Conservation (phyloP, 1,284 basidiomycete species). For the Agaricales sp. region DNA sequence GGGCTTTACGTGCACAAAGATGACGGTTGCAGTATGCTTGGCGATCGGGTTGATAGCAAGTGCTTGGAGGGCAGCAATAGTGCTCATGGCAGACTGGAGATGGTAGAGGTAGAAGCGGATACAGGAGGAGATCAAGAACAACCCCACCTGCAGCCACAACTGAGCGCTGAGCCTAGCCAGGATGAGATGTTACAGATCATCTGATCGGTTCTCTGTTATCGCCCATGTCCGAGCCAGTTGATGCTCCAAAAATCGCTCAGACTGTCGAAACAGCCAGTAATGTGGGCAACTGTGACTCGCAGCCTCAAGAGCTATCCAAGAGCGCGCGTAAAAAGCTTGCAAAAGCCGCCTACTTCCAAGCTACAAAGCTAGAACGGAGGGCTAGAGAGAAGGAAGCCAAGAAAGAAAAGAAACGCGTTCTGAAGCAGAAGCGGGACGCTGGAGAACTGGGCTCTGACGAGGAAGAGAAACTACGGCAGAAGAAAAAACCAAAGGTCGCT, state of each 20-base stretch:
- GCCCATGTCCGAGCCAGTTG: no score
- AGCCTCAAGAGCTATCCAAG: constrained; percentile 56
- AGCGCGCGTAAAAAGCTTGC: constrained; percentile 73
- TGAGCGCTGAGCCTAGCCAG: no score
- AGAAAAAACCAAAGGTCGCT: constrained; percentile 33
- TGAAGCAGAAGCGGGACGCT: constrained; percentile 42
- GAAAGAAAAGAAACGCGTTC: constrained; percentile 52
- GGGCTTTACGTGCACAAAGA: constrained; percentile 74
- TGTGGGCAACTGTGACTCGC: no score
- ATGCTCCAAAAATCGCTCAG: no score
- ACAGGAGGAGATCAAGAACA: no score
- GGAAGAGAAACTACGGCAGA: constrained; percentile 27
- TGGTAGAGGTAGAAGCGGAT: no score
- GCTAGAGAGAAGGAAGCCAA: constrained; percentile 64
- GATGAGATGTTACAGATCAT: no score
- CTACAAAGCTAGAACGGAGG: constrained; percentile 66
- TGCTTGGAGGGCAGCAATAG: constrained; percentile 30
- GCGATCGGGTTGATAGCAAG: constrained; percentile 41
- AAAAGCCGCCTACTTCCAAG: constrained; percentile 54
- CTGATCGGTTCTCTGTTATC: no score
- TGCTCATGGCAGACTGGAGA: constrained; percentile 14
- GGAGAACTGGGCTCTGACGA: constrained; percentile 42
- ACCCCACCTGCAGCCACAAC: no score
- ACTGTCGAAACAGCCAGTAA: no score
- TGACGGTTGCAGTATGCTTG: constrained; percentile 73